phyloP scores from a whole-genome alignment of 176 grass and related monocot genomes.

The Carex cristatella region DNA sequence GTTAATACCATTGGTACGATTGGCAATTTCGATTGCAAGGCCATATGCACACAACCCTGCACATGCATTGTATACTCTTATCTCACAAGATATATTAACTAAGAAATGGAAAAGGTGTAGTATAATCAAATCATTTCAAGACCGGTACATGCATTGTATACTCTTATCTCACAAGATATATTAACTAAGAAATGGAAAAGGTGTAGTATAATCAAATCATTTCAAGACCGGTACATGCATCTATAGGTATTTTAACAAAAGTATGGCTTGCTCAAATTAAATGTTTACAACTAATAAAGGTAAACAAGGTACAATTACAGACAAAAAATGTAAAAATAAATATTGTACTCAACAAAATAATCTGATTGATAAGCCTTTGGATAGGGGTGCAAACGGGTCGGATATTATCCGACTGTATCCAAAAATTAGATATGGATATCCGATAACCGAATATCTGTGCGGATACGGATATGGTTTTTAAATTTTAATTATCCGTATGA shows the following conservation, averaged over 20 bases:
- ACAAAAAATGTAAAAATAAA: too few species aligned
- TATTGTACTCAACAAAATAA: background rate
- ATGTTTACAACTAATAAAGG: background rate
- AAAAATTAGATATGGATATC: too few species aligned
- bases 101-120: too few species aligned
- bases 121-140: background rate
- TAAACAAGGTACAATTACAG: too few species aligned
- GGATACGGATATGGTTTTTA: too few species aligned
- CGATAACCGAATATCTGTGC: too few species aligned
- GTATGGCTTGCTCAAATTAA: background rate
- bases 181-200: too few species aligned
- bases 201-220: background rate
- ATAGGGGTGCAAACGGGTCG: background rate
- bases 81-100: too few species aligned
- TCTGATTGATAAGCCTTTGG: background rate
- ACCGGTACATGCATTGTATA: background rate
- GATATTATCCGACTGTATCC: too few species aligned
- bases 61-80: background rate
- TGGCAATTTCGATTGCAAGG: conserved; percentile 39
- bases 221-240: background rate
- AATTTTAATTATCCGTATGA: too few species aligned
- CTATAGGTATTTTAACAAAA: background rate
- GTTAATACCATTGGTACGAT: conserved; percentile 43
- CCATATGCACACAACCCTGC: conserved; percentile 49
- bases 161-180: too few species aligned